Base-by-base conservation (phyloP, 805 yeast genomes). In the Candida pseudofarinosa region DNA sequence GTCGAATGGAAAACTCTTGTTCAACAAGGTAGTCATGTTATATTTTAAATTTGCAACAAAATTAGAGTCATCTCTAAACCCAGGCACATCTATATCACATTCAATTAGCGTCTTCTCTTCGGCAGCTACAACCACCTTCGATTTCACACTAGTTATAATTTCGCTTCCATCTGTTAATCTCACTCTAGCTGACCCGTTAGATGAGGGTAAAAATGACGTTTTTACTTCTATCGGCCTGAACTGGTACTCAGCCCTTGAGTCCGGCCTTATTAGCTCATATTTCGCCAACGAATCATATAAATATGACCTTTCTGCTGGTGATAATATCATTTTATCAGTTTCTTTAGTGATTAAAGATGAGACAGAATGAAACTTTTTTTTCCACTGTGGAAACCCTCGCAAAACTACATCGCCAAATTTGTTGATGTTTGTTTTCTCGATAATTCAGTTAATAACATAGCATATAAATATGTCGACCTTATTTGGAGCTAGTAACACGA, bases 161-260 rank as follows among this genome's bases (percentile, higher is more conserved):
- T 93, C 98, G 47, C 88, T 80, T 17, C 99, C 98, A 62, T 91
- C 98, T 38, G 85, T 76, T 28, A 88, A 76, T 49, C 89, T 76
- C 15, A 91, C 79, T 65, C 96, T 76, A 0, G 97, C 85, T 2
- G 97, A 89, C 12, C 99, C 99, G 64, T 91, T 88, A 3, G 97
- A 85, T 40, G 83, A 79, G 0, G 96, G 93, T 45, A 93, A 71
- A 53, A 91, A 85, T 39, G 83, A 83, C 5, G 87, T 80, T 12
- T 80, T 80, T 3, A 95, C 86, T 56, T 88, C 95, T 37, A 93
- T 63, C 0, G 97, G 96, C 50, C 97, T 75, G 56, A 86, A 85
- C 60, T 89, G 97, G 45, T 74, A 69, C 12, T 71, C 71, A 5
- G 71, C 65, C 54, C 99, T 76, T 1, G 96, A 86, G 61, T 93